A percentile compares a stretch with the other conserved stretches of the same genome.
phyloP scores from a whole-genome alignment of 2,329 filamentous ascomycete species.

The Phialophora expanda region DNA sequence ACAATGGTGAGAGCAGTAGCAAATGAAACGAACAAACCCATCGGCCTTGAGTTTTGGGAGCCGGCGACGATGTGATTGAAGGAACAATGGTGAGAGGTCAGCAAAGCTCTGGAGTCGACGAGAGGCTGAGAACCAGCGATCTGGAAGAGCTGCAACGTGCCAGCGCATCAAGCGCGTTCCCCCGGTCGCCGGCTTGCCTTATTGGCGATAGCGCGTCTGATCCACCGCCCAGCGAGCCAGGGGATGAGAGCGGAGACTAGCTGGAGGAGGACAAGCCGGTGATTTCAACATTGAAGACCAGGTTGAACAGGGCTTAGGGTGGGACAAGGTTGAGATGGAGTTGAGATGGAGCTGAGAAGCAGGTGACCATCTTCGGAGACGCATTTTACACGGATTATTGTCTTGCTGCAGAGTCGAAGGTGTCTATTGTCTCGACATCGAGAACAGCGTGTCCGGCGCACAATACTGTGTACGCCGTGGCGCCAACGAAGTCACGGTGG shows the following conservation, averaged over 20 bases:
- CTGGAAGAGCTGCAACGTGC: conserved; percentile 34
- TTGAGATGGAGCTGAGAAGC: conserved; percentile 2
- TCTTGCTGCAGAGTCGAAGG: background rate
- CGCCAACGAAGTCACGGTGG: background rate
- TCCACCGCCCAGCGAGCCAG: background rate
- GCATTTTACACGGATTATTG: background rate
- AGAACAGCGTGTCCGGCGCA: background rate
- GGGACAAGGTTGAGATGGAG: conserved; percentile 1
- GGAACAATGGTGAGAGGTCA: conserved; percentile 21
- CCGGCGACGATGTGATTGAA: conserved; percentile 16
- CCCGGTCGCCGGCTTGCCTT: conserved; percentile 29
- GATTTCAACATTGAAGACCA: conserved; percentile 6
- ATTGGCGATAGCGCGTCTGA: conserved; percentile 33
- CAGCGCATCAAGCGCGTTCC: conserved; percentile 39
- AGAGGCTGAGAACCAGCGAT: conserved; percentile 35
- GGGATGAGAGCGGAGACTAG: conserved; percentile 13
- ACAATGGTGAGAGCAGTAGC: conserved; percentile 22
- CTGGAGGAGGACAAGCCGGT: conserved; percentile 16
- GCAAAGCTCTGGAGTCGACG: conserved; percentile 25
- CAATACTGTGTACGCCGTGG: background rate
- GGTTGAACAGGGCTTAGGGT: background rate
- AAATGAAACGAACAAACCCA: conserved; percentile 25
- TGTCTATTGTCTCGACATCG: background rate
- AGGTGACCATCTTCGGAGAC: background rate
- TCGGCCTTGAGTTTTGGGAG: conserved; percentile 4